Conservation (phyloP, 441 rosid genomes). For the Erysimum cheiri region DNA sequence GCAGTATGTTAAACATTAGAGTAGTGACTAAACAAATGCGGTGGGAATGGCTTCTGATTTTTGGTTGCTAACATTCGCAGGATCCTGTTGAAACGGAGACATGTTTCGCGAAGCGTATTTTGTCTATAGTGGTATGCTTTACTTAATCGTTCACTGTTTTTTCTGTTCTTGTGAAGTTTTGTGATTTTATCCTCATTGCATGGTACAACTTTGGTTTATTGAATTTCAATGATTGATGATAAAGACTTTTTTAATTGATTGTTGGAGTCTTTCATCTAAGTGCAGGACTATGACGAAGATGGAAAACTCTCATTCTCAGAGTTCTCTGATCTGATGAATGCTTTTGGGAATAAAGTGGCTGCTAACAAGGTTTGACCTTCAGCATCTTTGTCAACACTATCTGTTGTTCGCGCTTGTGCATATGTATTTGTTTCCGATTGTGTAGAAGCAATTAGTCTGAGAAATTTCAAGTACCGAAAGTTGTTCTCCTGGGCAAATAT, state of each 20-base stretch:
- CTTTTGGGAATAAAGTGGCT: slow-evolving; percentile 90
- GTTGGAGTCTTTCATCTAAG: slow-evolving; percentile 32
- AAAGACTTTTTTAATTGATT: slow-evolving; percentile 15
- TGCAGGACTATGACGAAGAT: slow-evolving; percentile 86
- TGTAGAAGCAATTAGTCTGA: slow-evolving; percentile 17
- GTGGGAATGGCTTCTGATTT: slow-evolving; percentile 38
- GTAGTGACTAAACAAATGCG: slow-evolving; percentile 2
- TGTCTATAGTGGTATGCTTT: slow-evolving; percentile 77
- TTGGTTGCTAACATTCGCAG: slow-evolving; percentile 50
- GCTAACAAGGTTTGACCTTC: slow-evolving; percentile 67
- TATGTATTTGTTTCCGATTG: slow-evolving; percentile 12
- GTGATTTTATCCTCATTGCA: slow-evolving; percentile 9
- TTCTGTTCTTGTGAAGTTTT: slow-evolving; percentile 18
- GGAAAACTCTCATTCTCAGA: slow-evolving; percentile 86
- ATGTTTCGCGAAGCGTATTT: slow-evolving; percentile 80
- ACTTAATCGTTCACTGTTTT: background rate
- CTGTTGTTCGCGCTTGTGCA: slow-evolving; percentile 3
- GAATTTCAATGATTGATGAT: slow-evolving; percentile 2
- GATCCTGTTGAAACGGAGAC: slow-evolving; percentile 94
- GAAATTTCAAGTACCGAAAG: slow-evolving; percentile 5
- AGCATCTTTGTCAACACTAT: slow-evolving; percentile 22
- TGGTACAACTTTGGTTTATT: slow-evolving; percentile 3
- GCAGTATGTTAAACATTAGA: slow-evolving; percentile 24
- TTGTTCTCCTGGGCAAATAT: slow-evolving; percentile 13
- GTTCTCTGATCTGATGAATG: slow-evolving; percentile 81